Evolutionary conservation across 345 rosid genomes (phyloP).

Genomic region (Syzygium aqueum): DNA sequence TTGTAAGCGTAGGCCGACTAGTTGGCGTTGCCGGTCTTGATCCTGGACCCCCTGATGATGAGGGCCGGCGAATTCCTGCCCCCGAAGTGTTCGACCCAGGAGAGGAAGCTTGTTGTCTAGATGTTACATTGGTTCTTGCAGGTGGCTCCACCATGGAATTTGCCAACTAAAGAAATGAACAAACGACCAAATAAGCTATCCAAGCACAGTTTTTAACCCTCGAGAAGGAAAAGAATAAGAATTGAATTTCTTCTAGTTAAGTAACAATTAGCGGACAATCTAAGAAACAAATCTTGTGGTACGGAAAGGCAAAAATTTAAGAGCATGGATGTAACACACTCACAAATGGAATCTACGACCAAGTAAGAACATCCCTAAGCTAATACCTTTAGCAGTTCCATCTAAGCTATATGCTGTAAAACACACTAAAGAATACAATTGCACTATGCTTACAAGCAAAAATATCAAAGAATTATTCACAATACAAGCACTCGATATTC

Average conservation of each 20-base stretch:
- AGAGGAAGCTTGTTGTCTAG: conserved; percentile 60
- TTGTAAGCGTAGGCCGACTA: conserved; percentile 51
- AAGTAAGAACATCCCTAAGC: not conserved
- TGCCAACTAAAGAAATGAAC: conserved; percentile 41
- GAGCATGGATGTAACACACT: not conserved
- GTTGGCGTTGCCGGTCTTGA: conserved; percentile 91
- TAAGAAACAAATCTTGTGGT: not conserved
- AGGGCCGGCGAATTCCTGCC: conserved; percentile 66
- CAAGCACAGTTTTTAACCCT: not conserved
- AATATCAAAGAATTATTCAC: not conserved
- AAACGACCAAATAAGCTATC: not conserved
- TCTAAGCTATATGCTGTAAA: not conserved
- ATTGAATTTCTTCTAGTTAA: not conserved
- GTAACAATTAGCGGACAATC: not conserved
- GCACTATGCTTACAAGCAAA: not conserved
- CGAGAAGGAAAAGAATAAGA: not conserved
- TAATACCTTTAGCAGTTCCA: not conserved
- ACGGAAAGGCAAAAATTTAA: not conserved
- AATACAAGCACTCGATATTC: not conserved
- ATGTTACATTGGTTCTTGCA: conserved; percentile 42
- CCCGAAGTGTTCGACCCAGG: conserved; percentile 61
- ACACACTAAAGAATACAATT: not conserved
- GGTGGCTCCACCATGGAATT: conserved; percentile 53
- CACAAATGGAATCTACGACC: not conserved
- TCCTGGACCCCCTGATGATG: conserved; percentile 94